Conservation (phyloP, 176 grass and related monocot genomes). For the Lolium multiflorum region DNA sequence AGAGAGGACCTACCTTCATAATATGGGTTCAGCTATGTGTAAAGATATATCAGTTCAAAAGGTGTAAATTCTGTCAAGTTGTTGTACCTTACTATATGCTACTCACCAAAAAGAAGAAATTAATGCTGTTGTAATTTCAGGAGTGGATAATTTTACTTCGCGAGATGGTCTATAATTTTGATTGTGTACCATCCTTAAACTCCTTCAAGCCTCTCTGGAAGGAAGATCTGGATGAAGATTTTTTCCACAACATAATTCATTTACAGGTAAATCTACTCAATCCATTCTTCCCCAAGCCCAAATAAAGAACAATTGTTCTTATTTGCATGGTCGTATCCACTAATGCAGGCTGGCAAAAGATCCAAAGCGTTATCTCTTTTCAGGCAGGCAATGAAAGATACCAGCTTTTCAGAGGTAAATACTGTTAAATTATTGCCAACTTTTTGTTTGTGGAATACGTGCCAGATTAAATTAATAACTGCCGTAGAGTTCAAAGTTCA, state of each 20-base stretch:
- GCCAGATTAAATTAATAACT: constrained; percentile 6
- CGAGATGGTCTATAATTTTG: constrained; percentile 79
- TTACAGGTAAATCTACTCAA: constrained; percentile 78
- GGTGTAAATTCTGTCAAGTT: constrained; percentile 47
- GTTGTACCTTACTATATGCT: constrained; percentile 13
- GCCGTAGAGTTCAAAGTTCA: constrained; percentile 18
- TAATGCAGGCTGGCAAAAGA: constrained; percentile 83
- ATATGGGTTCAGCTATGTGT: constrained; percentile 82
- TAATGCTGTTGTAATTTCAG: constrained; percentile 54
- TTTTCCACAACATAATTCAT: constrained; percentile 94
- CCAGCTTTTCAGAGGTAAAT: constrained; percentile 86
- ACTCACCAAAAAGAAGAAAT: constrained; percentile 17
- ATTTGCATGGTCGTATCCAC: constrained; percentile 39
- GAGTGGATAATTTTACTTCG: constrained; percentile 92
- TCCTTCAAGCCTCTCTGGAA: constrained; percentile 81
- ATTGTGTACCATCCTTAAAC: constrained; percentile 65
- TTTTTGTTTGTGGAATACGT: background rate
- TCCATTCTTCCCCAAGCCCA: background rate
- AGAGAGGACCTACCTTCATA: constrained; percentile 77
- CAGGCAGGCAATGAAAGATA: constrained; percentile 58
- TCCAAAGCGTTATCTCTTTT: constrained; percentile 86
- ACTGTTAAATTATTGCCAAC: background rate
- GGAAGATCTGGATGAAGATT: constrained; percentile 87
- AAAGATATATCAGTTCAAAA: constrained; percentile 87
- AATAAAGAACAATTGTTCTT: constrained; percentile 14